Percentiles rank a stretch among this genome's conserved stretches.
These are phyloP conservation scores for Trypanosoma vivax DNA, from an alignment of 208 protist genomes.

Conservation along the genomic window DNA sequence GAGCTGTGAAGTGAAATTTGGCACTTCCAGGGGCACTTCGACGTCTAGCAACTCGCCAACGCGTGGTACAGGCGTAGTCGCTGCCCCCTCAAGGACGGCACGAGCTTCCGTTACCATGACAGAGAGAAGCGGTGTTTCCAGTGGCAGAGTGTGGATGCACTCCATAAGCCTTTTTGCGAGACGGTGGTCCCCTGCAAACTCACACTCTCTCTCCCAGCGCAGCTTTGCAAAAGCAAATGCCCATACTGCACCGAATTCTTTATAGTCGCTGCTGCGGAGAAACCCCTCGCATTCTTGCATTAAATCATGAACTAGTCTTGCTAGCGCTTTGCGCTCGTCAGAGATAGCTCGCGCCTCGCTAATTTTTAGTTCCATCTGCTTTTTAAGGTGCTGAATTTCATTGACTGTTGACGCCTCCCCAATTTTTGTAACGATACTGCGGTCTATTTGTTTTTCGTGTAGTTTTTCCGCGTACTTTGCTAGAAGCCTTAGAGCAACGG, in stretches of 20 bases:
- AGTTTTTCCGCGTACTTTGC: not conserved
- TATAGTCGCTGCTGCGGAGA: slow-evolving; percentile 8
- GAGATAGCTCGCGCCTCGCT: not conserved
- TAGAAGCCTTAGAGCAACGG: not conserved
- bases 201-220: slow-evolving; percentile 11
- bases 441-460: not conserved
- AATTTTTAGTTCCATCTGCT: slow-evolving; percentile 1
- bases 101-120: slow-evolving; percentile 6
- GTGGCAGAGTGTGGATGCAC: not conserved
- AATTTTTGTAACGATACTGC: not conserved
- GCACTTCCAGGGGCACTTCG: not conserved
- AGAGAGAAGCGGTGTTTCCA: not conserved
- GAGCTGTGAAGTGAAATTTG: not conserved
- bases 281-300: slow-evolving; percentile 5
- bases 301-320: not conserved
- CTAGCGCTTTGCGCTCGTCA: not conserved
- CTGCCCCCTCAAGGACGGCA: not conserved
- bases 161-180: slow-evolving; percentile 4
- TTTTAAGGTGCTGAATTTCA: slow-evolving; percentile 4
- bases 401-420: not conserved
- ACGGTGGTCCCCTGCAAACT: not conserved
- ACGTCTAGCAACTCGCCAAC: not conserved
- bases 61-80: not conserved
- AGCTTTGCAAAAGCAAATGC: slow-evolving; percentile 10
- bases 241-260: slow-evolving; percentile 2